Evolutionary conservation across 768 basidiomycete species (phyloP).

Genomic region (Lentinula sp.): DNA sequence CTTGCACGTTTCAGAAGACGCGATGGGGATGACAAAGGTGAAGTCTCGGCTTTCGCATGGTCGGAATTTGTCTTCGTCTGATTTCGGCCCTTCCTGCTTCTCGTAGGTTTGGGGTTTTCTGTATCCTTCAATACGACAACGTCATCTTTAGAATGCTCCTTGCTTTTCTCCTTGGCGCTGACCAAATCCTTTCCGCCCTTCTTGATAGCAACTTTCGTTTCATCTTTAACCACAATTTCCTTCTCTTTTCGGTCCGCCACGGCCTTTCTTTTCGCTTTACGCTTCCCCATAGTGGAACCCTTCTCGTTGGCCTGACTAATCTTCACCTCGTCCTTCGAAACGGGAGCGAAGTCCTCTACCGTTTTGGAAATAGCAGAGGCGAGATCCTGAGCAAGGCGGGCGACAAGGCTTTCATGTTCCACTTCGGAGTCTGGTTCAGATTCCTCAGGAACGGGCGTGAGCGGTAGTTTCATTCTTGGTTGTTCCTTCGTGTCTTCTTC

Average conservation of each 20-base stretch:
- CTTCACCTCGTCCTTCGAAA: neutral
- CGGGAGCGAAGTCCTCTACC: neutral
- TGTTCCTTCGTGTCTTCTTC: neutral
- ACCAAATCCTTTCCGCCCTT: neutral
- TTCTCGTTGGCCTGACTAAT: neutral
- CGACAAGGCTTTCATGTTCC: conserved; percentile 10
- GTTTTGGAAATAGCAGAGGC: neutral
- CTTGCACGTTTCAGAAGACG: neutral
- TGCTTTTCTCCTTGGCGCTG: neutral
- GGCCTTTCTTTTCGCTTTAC: neutral
- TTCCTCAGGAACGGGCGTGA: conserved; percentile 21
- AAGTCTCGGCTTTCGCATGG: neutral
- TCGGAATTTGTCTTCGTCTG: neutral
- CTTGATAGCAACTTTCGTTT: neutral
- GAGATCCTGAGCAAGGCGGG: conserved; percentile 35
- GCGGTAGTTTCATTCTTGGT: conserved; percentile 15
- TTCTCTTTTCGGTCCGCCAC: neutral
- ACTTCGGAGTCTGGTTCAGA: conserved; percentile 12
- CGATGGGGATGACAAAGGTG: neutral
- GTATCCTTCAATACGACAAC: neutral
- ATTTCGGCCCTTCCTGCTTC: neutral
- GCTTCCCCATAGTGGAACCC: neutral
- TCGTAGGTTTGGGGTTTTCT: neutral
- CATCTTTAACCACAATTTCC: neutral
- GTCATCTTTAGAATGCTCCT: neutral